Conservation (phyloP, 2,329 filamentous ascomycete species). For the Fusarium sp. region DNA sequence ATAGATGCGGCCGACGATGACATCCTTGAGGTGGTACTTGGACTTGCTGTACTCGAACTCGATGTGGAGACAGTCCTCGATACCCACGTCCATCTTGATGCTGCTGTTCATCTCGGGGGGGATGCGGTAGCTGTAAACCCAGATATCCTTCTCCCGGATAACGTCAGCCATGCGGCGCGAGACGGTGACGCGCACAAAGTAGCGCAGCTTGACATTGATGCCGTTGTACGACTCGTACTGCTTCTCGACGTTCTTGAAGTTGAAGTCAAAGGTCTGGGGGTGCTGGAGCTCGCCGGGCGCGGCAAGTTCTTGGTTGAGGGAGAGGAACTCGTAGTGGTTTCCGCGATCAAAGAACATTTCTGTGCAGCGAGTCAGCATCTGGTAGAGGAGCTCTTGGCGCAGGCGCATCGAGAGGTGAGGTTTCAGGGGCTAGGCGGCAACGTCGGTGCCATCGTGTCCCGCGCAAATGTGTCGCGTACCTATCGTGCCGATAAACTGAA, state of each 20-base stretch:
- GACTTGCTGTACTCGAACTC: conserved; percentile 99
- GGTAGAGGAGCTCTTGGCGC: not conserved
- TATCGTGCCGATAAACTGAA: conserved; percentile 99
- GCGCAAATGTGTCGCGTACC: conserved; percentile 63
- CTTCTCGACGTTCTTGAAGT: conserved; percentile 99
- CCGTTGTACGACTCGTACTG: conserved; percentile 99
- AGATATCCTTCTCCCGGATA: conserved; percentile 98
- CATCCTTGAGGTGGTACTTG: conserved; percentile 99
- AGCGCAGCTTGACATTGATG: conserved; percentile 99
- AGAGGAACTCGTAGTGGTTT: conserved; percentile 99
- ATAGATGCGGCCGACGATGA: conserved; percentile 98
- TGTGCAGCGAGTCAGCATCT: conserved; percentile 50
- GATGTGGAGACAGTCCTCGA: conserved; percentile 98
- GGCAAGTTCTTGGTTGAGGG: conserved; percentile 94
- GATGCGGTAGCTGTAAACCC: conserved; percentile 99
- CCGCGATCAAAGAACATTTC: conserved; percentile 99
- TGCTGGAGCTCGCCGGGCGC: conserved; percentile 98
- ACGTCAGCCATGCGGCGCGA: conserved; percentile 98
- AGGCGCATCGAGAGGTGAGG: conserved; percentile 8
- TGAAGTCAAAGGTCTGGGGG: conserved; percentile 98
- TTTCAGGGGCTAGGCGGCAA: conserved; percentile 12
- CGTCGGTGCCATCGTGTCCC: not conserved
- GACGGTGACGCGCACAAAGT: conserved; percentile 97
- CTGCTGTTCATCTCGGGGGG: conserved; percentile 97
- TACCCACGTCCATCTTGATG: conserved; percentile 99